Evolutionary conservation across 176 grass and related monocot genomes (phyloP).

Genomic region (Thalia dealbata): DNA sequence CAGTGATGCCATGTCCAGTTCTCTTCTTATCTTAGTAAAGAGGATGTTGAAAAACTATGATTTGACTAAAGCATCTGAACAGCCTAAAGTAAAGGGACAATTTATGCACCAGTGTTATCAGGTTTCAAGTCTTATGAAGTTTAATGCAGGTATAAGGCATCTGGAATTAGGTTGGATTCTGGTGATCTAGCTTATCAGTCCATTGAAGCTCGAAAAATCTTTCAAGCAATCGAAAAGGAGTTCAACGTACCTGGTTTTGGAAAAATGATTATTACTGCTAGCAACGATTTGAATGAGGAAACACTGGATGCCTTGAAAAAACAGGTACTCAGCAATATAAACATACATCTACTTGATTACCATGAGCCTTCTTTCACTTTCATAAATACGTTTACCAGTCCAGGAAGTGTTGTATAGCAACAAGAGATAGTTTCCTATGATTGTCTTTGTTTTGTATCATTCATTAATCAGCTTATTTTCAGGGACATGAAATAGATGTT

Average conservation of each 20-base stretch:
- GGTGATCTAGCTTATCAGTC: constrained; percentile 97
- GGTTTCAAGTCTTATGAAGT: constrained; percentile 4
- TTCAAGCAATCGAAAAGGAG: constrained; percentile 58
- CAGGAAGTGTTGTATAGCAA: background rate
- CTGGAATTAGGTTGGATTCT: constrained; percentile 96
- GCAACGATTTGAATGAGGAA: constrained; percentile 97
- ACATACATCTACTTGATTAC: too few species aligned
- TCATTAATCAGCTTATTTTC: background rate
- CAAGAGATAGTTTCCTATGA: background rate
- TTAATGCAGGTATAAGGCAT: constrained; percentile 75
- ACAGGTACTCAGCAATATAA: constrained; percentile 37
- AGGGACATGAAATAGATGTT: constrained; percentile 96
- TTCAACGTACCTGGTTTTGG: constrained; percentile 61
- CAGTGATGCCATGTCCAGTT: too few species aligned
- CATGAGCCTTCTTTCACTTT: background rate
- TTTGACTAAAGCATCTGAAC: too few species aligned
- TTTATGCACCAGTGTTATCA: background rate
- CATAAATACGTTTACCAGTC: too few species aligned
- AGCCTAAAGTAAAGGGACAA: background rate
- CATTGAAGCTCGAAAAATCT: constrained; percentile 70
- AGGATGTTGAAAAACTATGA: too few species aligned
- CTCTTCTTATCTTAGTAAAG: too few species aligned
- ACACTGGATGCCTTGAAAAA: constrained; percentile 98
- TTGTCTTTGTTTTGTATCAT: too few species aligned
- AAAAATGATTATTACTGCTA: constrained; percentile 79